phyloP scores from a whole-genome alignment of 331 rosid species.

The Ulmus americana region DNA sequence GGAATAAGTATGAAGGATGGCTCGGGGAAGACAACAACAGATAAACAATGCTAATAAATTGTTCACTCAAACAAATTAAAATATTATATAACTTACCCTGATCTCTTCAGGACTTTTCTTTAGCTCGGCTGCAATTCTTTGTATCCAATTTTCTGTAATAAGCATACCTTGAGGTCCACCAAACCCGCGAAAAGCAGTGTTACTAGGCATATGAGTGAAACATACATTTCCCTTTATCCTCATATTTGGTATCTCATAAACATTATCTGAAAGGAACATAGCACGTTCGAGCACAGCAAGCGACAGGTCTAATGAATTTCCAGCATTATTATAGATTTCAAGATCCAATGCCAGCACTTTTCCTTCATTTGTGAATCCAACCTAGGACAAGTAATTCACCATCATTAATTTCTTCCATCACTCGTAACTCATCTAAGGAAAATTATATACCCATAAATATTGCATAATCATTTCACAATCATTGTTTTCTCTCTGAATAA shows the following conservation, averaged over 20 bases:
- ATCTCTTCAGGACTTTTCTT: conserved; percentile 78
- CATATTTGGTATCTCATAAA: conserved; percentile 89
- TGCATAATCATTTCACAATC: too few species aligned
- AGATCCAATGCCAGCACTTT: conserved; percentile 81
- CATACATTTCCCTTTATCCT: conserved; percentile 74
- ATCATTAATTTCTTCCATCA: conserved; percentile 18
- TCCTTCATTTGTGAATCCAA: conserved; percentile 91
- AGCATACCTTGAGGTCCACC: conserved; percentile 99
- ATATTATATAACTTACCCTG: conserved; percentile 40
- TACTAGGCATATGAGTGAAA: conserved; percentile 76
- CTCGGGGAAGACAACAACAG: conserved; percentile 11
- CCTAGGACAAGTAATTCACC: conserved; percentile 35
- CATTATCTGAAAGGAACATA: conserved; percentile 89
- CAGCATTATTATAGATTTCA: conserved; percentile 78
- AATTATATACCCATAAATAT: background rate
- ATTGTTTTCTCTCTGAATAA: too few species aligned
- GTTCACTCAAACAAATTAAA: conserved; percentile 12
- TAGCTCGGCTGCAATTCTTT: conserved; percentile 74
- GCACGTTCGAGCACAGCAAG: conserved; percentile 90
- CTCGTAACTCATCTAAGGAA: background rate
- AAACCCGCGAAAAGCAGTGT: conserved; percentile 97
- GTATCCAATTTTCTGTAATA: conserved; percentile 88
- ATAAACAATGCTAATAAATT: conserved; percentile 15
- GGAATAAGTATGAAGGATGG: conserved; percentile 14
- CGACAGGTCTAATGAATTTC: conserved; percentile 86